Evolutionary conservation across 768 basidiomycete genomes (phyloP).

Genomic region (Favolaschia claudopus): DNA sequence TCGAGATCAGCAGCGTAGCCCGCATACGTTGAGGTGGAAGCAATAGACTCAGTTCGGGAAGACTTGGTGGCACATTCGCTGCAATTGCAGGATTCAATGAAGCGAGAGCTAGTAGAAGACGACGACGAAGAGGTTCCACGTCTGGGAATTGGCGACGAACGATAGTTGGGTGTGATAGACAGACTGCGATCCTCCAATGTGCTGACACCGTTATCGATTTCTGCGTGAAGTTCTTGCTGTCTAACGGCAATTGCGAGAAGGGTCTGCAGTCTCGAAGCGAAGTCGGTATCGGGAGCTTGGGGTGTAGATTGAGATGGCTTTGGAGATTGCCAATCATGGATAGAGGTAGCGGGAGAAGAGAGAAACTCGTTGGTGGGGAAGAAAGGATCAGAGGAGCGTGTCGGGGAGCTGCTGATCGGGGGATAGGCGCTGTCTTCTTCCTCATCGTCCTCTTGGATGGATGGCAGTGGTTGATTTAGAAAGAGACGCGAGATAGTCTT

Average conservation of each 20-base stretch:
- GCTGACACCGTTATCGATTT: background rate
- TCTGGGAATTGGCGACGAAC: constrained; percentile 1
- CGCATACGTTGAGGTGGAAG: background rate
- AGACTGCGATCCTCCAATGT: constrained; percentile 3
- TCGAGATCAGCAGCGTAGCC: constrained; percentile 20
- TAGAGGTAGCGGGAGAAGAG: constrained; percentile 20
- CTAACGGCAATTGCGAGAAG: constrained; percentile 7
- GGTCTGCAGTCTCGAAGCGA: constrained; percentile 3
- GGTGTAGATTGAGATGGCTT: background rate
- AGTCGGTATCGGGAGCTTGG: background rate
- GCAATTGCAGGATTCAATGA: constrained; percentile 6
- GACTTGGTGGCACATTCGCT: background rate
- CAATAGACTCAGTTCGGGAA: constrained; percentile 4
- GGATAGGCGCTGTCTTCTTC: constrained; percentile 21
- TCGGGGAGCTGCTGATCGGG: constrained; percentile 22
- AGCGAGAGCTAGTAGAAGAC: background rate
- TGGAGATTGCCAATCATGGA: background rate
- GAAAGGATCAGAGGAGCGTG: constrained; percentile 18
- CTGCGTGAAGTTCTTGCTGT: background rate
- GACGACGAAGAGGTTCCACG: background rate
- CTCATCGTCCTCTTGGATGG: constrained; percentile 13
- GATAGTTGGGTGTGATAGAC: constrained; percentile 22
- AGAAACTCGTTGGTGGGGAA: constrained; percentile 7
- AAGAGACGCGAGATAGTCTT: background rate
- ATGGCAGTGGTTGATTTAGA: background rate